Percentiles rank a stretch among this genome's conserved stretches.
Evolutionary conservation across 2,329 filamentous ascomycete genomes (phyloP).

Genomic region (Aureobasidium melanogenum): DNA sequence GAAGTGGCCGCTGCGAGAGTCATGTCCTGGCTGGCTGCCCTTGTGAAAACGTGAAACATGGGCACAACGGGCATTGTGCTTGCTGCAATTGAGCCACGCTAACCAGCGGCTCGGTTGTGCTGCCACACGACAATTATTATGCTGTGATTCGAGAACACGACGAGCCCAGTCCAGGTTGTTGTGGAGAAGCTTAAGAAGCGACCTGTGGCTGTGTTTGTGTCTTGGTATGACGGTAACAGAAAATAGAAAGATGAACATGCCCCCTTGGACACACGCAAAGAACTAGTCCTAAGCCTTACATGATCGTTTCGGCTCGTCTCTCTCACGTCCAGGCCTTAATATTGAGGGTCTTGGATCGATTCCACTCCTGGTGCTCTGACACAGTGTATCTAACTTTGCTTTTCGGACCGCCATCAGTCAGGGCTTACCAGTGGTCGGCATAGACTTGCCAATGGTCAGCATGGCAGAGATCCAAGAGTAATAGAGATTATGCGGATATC

Average conservation of each 20-base stretch:
- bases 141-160: constrained; percentile 9
- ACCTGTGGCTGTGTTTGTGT: neutral
- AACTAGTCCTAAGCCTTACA: neutral
- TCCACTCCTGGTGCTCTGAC: neutral
- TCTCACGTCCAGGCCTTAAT: neutral
- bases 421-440: neutral
- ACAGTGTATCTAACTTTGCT: neutral
- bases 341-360: neutral
- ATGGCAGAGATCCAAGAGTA: neutral
- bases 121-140: neutral
- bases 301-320: neutral
- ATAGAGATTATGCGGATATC: neutral
- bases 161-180: neutral
- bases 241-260: constrained; percentile 6
- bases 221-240: neutral
- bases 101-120: constrained; percentile 6
- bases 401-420: neutral
- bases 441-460: neutral
- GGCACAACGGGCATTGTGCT: neutral
- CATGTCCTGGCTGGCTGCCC: neutral
- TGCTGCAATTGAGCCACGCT: neutral
- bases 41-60: neutral
- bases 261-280: neutral
- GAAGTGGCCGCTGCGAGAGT: neutral
- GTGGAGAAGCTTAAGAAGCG: constrained; percentile 9